Conservation (phyloP, 2,329 filamentous ascomycete genomes). For the Sordariomycetes sp. region DNA sequence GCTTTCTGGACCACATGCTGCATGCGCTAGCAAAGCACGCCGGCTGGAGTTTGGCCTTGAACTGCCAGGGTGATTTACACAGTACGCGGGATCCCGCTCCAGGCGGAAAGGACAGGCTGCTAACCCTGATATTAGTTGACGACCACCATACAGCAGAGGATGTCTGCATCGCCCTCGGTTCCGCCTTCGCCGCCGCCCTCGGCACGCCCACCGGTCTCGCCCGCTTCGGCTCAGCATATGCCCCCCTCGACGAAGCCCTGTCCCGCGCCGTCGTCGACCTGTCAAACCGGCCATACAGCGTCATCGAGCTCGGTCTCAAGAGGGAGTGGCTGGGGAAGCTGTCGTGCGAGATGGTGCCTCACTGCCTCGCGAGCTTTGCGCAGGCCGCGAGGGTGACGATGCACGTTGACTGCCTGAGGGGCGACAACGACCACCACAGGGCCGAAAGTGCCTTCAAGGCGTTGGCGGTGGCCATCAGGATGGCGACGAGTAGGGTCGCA, state of each 20-base stretch:
- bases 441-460: slow-evolving; percentile 98
- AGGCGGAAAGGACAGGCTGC: not conserved
- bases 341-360: slow-evolving; percentile 93
- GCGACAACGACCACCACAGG: slow-evolving; percentile 90
- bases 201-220: slow-evolving; percentile 72
- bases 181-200: slow-evolving; percentile 74
- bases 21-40: slow-evolving; percentile 94
- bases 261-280: slow-evolving; percentile 91
- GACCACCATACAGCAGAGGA: slow-evolving; percentile 99
- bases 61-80: slow-evolving; percentile 82
- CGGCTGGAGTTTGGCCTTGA: slow-evolving; percentile 81
- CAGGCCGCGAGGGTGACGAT: slow-evolving; percentile 85
- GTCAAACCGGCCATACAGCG: slow-evolving; percentile 80
- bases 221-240: slow-evolving; percentile 86
- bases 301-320: slow-evolving; percentile 75
- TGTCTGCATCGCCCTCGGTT: slow-evolving; percentile 81
- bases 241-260: slow-evolving; percentile 89
- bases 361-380: slow-evolving; percentile 90
- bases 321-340: slow-evolving; percentile 92
- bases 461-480: slow-evolving; percentile 73
- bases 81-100: slow-evolving; percentile 47
- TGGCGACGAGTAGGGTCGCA: slow-evolving; percentile 64
- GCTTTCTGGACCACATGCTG: slow-evolving; percentile 97
- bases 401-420: slow-evolving; percentile 86
- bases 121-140: slow-evolving; percentile 57